Evolutionary conservation across 441 rosid genomes (phyloP).

Genomic region (Bocquillonia castaneifolia): DNA sequence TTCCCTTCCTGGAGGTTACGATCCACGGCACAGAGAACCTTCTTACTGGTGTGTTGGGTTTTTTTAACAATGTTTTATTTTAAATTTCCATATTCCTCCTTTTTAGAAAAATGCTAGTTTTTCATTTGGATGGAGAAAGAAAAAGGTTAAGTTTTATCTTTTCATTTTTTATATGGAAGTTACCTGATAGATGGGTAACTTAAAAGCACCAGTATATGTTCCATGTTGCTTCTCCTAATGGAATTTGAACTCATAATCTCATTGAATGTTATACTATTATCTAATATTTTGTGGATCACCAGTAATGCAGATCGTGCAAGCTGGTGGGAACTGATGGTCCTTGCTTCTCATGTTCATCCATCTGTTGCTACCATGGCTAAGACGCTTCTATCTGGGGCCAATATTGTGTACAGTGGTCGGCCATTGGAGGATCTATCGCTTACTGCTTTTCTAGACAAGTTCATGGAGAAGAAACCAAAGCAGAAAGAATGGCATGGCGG

Average conservation of each 20-base stretch:
- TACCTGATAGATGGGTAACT: not conserved
- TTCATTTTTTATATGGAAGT: not conserved
- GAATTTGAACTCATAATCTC: not conserved
- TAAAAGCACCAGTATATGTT: not conserved
- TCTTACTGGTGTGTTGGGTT: constrained; percentile 58
- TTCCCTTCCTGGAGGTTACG: constrained; percentile 75
- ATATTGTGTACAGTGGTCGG: constrained; percentile 87
- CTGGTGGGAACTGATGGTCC: constrained; percentile 95
- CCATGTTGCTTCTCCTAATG: not conserved
- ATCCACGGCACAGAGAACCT: constrained; percentile 93
- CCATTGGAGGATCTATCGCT: constrained; percentile 75
- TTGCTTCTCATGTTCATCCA: constrained; percentile 87
- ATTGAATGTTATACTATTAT: too few relatives aligned
- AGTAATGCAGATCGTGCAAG: constrained; percentile 83
- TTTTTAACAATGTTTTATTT: constrained; percentile 7
- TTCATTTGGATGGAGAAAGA: not conserved
- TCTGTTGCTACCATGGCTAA: constrained; percentile 97
- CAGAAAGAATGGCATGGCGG: constrained; percentile 89
- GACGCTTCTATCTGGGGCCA: constrained; percentile 81
- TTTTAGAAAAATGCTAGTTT: not conserved
- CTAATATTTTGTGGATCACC: constrained; percentile 21
- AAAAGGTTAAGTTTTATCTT: not conserved
- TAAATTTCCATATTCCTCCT: not conserved
- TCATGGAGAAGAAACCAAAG: constrained; percentile 97
- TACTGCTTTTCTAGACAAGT: constrained; percentile 83